A percentile compares a stretch with the other conserved stretches of the same genome.
Evolutionary conservation across 805 yeast genomes (phyloP).

Genomic region (Saccharomyces kudriavzevii): DNA sequence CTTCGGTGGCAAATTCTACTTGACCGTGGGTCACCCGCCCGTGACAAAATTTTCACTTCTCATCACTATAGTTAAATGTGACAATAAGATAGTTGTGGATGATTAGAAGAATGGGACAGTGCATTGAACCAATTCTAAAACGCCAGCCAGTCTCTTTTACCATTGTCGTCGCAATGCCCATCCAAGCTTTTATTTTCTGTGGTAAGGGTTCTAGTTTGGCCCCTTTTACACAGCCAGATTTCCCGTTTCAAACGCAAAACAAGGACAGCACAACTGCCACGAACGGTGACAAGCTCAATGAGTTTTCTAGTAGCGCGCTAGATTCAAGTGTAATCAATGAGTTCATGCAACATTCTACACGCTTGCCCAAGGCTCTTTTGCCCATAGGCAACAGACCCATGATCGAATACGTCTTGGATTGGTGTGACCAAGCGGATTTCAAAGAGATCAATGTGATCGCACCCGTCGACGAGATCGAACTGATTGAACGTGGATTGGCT

Average conservation of each 20-base stretch:
- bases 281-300: background rate
- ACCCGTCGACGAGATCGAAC: constrained; percentile 39
- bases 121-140: background rate
- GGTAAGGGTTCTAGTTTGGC: constrained; percentile 69
- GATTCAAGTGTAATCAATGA: constrained; percentile 30
- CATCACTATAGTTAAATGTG: background rate
- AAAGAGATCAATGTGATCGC: constrained; percentile 58
- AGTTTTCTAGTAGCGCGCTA: constrained; percentile 18
- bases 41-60: background rate
- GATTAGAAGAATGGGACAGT: background rate
- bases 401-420: constrained; percentile 77
- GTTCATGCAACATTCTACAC: constrained; percentile 21
- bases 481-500: constrained; percentile 42
- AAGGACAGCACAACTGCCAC: background rate
- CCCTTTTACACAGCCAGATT: constrained; percentile 54
- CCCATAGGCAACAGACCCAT: constrained; percentile 88
- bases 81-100: background rate
- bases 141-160: background rate
- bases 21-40: background rate
- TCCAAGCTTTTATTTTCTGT: constrained; percentile 84
- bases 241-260: constrained; percentile 3
- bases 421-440: constrained; percentile 88
- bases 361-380: constrained; percentile 72
- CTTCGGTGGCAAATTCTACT: constrained; percentile 1
- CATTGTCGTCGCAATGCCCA: constrained; percentile 53